Percentiles rank a stretch among this genome's conserved stretches.
Evolutionary conservation across 2,329 filamentous ascomycete species (phyloP).

Genomic region (Xylaria sp.): DNA sequence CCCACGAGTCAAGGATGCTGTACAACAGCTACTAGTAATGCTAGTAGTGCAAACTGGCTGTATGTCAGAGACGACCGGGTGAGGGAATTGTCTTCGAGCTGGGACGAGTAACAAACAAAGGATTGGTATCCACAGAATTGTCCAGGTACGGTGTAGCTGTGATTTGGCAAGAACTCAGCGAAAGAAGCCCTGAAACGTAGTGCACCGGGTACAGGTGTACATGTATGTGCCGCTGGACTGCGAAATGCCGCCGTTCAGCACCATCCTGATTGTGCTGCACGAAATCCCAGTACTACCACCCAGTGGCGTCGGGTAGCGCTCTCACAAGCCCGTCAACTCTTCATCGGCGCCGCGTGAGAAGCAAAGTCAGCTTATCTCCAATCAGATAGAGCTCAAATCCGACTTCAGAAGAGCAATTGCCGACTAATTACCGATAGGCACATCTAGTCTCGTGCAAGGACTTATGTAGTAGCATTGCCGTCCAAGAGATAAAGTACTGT

Average conservation of each 20-base stretch:
- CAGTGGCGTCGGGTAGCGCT: conserved; percentile 36
- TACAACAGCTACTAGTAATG: neutral
- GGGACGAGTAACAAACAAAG: neutral
- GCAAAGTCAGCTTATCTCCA: neutral
- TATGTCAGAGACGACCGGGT: conserved; percentile 13
- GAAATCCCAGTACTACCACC: conserved; percentile 32
- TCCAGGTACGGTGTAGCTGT: conserved; percentile 31
- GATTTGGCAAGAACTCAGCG: conserved; percentile 28
- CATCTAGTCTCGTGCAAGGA: neutral
- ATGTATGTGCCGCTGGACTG: neutral
- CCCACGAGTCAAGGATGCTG: conserved; percentile 32
- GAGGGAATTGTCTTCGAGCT: conserved; percentile 26
- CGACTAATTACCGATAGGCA: conserved; percentile 3
- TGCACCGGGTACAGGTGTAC: neutral
- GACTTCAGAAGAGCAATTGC: neutral
- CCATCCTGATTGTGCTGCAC: conserved; percentile 35
- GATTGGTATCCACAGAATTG: conserved; percentile 23
- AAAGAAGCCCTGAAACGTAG: conserved; percentile 23
- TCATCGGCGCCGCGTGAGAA: neutral
- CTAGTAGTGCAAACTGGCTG: neutral
- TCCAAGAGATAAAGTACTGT: conserved; percentile 15
- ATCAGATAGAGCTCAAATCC: neutral
- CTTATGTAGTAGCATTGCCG: neutral
- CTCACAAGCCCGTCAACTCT: neutral
- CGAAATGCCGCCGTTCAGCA: conserved; percentile 26